Evolutionary conservation across 768 basidiomycete species (phyloP).

Genomic region (Amanita muscaria): DNA sequence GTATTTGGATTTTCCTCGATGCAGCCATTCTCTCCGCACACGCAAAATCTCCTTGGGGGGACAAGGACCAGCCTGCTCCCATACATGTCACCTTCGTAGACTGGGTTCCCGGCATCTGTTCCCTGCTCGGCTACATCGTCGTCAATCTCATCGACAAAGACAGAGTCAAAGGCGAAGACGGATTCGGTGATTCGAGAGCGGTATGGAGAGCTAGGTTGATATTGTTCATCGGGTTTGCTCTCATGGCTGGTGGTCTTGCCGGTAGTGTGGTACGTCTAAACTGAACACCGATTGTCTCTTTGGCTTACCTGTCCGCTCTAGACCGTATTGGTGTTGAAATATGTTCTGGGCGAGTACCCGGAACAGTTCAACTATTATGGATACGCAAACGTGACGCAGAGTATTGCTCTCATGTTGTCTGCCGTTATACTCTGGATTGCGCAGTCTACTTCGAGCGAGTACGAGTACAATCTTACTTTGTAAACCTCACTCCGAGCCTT

Average conservation of each 20-base stretch:
- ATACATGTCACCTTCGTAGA: constrained; percentile 86
- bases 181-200: constrained; percentile 71
- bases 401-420: constrained; percentile 69
- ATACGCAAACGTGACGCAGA: constrained; percentile 81
- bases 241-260: constrained; percentile 98
- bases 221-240: constrained; percentile 89
- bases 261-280: constrained; percentile 77
- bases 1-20: constrained; percentile 93
- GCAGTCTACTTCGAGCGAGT: constrained; percentile 69
- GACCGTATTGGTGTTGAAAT: constrained; percentile 81
- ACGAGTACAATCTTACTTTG: constrained; percentile 77
- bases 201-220: constrained; percentile 90
- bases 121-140: constrained; percentile 84
- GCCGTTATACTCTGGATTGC: constrained; percentile 82
- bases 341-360: constrained; percentile 55
- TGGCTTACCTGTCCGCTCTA: constrained; percentile 21
- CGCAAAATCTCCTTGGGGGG: constrained; percentile 67
- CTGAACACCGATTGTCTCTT: neutral
- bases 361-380: constrained; percentile 77
- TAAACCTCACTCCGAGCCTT: no score
- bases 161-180: constrained; percentile 69
- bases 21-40: constrained; percentile 87
- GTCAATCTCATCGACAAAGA: constrained; percentile 96
- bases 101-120: constrained; percentile 96
- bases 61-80: constrained; percentile 50